These are phyloP conservation scores for Rhododendron henanense DNA, from an alignment of 148 eudicot species.

Conservation along the genomic window DNA sequence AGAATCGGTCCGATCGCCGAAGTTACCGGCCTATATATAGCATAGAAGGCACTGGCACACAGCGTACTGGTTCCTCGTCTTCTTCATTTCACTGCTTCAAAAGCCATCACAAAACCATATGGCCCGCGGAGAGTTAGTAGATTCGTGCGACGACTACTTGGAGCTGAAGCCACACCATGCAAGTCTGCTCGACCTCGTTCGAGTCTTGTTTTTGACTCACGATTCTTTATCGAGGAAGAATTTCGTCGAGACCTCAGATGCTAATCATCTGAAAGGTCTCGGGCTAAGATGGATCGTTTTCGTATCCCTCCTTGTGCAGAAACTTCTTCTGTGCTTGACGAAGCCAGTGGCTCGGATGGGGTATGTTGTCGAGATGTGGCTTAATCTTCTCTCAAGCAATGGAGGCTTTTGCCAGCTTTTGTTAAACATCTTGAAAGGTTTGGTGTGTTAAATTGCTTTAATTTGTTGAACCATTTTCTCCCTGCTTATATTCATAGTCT, in stretches of 20 bases:
- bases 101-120: constrained; percentile 5
- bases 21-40: background rate
- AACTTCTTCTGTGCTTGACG: constrained; percentile 11
- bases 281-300: constrained; percentile 32
- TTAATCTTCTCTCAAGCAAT: constrained; percentile 32
- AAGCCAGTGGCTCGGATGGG: constrained; percentile 29
- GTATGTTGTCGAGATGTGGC: constrained; percentile 19
- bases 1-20: background rate
- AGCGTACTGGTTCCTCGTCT: background rate
- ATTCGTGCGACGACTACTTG: constrained; percentile 8
- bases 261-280: background rate
- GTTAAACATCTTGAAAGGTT: constrained; percentile 25
- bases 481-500: background rate
- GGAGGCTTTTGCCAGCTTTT: constrained; percentile 26
- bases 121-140: background rate
- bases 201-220: constrained; percentile 15
- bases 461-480: background rate
- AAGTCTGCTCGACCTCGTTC: constrained; percentile 19
- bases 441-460: background rate
- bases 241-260: constrained; percentile 7
- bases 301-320: constrained; percentile 28
- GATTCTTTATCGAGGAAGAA: background rate
- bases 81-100: background rate
- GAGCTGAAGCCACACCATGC: constrained; percentile 25
- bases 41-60: background rate